Base-by-base conservation (phyloP, 2,329 filamentous ascomycete genomes). In the Pseudocercospora fuligena region DNA sequence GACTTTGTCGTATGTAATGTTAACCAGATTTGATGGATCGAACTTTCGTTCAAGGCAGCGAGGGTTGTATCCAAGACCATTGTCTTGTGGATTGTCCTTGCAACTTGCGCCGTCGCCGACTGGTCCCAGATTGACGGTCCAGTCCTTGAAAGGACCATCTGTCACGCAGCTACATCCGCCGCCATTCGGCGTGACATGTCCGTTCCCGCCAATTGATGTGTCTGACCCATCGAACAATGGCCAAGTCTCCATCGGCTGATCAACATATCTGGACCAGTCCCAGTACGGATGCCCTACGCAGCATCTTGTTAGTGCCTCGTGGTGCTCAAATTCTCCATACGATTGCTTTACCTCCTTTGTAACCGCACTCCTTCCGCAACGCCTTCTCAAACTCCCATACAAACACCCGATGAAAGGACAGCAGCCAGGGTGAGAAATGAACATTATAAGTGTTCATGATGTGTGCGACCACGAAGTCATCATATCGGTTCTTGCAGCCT, bases 81-180 rank as follows among this genome's bases (percentile, higher is more conserved):
- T 69, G n/a, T 61, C 29, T 29, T 63, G 62, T 25, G 80, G 73
- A 46, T 79, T 77, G 14, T 49, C 36, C 11, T 31, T 60, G 63
- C 69, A 70, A 14, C 51, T 43, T 0, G 72, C 67, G 0, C 69
- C 66, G 1, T 74, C 71, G 63, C 76, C 70, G 19, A 86, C 80
- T 1, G 86, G 86, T 0, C 86, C 86, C 0, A 84, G 78, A 63
- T 81, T 81, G 23, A 82, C 78, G 1, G 69, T 71, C 72, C 78
- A 76, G 66, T 86, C 79, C 68, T 80, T 81, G 74, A 86, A 85
- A 0, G 85, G 85, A 0, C 85, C 85, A 0, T 76, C 77, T 6
- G 73, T 80, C 2, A 88, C 78, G 70, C 85, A 88, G 1, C 85
- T 85, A 40, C 86, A 85, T 11, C 86, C 85, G 80, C 83, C 86